Evolutionary conservation across 2,329 filamentous ascomycete species (phyloP), one percentile per base, ranked within the genome.

Genomic region (Eutypa lata): DNA sequence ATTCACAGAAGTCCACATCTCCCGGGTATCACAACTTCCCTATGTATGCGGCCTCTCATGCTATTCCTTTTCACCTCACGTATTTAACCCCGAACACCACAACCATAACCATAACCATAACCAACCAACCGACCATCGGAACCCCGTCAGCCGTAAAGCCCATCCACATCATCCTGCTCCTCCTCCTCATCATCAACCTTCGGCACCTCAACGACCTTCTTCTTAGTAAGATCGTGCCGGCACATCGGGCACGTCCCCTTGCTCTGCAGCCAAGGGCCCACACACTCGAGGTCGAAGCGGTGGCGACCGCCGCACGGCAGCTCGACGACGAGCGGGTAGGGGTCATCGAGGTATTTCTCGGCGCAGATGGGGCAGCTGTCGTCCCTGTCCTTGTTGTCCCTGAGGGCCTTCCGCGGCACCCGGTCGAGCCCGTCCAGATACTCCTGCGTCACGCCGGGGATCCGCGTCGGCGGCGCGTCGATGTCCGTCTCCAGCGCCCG

Each of bases 181-280:
- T 81, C 78, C 2, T 79, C 76, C 1, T 79, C 76, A 26, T 75
- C 72, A 16, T 71, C 70, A 13, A 72, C 66, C 18, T 72, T 71
- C n/a, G 68, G 65, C 53, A 75, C 71, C 45, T 64, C 64, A 3
- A 65, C 73, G 1, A 58, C 57, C 67, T 72, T 70, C 68, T 81
- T 83, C 73, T 79, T 77, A 31, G 73, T 76, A 69, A 87, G 69
- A 62, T 84, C 81, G 65, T 80, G 76, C 54, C 84, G 72, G 66
- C 84, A 86, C 71, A 87, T 73, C 38, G 84, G 84, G 65, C 84
- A 87, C 31, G 76, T 85, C 37, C 84, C 84, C 68, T 87, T 84
- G 61, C 81, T 77, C 66, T 78, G 72, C 65, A 88, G 66, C 84
- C 84, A 88, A 7, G 84, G 84, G 3, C 77, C 80, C 2, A 87